phyloP scores from a whole-genome alignment of 2,329 filamentous ascomycete genomes.

The Chrysoporthe austroafricana region DNA sequence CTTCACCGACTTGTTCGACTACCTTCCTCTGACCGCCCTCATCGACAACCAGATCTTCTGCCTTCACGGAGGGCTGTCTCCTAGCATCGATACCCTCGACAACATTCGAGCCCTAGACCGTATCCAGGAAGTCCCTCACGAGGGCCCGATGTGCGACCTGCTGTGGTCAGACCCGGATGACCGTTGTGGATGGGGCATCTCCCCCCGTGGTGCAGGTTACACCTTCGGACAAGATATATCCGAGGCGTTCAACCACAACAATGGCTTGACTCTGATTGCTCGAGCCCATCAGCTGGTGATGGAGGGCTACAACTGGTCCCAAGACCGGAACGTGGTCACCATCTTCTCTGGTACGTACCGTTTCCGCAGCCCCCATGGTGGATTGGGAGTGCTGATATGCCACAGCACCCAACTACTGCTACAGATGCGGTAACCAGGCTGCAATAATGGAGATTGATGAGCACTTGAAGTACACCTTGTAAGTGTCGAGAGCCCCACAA shows the following conservation, averaged over 20 bases:
- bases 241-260: conserved; percentile 99
- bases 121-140: conserved; percentile 97
- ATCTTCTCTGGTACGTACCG: conserved; percentile 83
- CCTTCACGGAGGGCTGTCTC: conserved; percentile 93
- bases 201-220: conserved; percentile 90
- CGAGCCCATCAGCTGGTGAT: conserved; percentile 98
- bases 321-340: conserved; percentile 96
- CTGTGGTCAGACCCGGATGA: conserved; percentile 99
- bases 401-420: conserved; percentile 89
- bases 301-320: conserved; percentile 99
- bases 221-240: conserved; percentile 97
- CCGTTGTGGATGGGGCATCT: conserved; percentile 94
- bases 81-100: conserved; percentile 93
- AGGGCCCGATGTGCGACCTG: conserved; percentile 97
- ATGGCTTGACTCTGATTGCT: conserved; percentile 92
- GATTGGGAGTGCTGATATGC: conserved; percentile 35
- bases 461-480: conserved; percentile 99
- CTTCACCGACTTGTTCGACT: conserved; percentile 98
- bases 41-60: conserved; percentile 99
- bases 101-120: conserved; percentile 95
- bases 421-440: conserved; percentile 97
- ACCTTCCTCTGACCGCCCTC: conserved; percentile 92
- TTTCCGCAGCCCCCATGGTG: background rate
- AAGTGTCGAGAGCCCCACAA: conserved; percentile 48
- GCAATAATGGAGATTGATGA: conserved; percentile 99